phyloP scores from a whole-genome alignment of 169 alveolate genomes.

The Plasmodium sp. region DNA sequence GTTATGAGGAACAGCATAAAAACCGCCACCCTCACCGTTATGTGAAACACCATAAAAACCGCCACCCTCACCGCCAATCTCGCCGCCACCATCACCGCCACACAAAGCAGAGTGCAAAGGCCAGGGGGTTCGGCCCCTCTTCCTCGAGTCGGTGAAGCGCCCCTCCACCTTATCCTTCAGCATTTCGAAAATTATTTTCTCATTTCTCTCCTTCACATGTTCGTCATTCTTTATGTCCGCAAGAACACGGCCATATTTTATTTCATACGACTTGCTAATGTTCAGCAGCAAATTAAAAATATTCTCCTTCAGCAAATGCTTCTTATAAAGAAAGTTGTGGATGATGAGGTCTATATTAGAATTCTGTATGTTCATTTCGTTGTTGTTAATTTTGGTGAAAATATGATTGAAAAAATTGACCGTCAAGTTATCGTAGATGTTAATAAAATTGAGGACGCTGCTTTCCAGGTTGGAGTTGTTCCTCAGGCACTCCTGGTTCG shows the following conservation, averaged over 20 bases:
- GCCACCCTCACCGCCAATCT: background rate
- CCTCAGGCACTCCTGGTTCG: background rate
- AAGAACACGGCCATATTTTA: slow-evolving; percentile 25
- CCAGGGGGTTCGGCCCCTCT: background rate
- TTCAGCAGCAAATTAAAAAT: slow-evolving; percentile 42
- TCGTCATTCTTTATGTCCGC: slow-evolving; percentile 33
- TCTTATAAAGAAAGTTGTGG: slow-evolving; percentile 45
- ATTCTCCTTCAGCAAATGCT: slow-evolving; percentile 61
- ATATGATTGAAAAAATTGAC: slow-evolving; percentile 57
- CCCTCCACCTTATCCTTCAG: slow-evolving; percentile 33
- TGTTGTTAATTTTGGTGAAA: slow-evolving; percentile 51
- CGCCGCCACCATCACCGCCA: too few relatives aligned
- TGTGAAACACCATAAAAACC: background rate
- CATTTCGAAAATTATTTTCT: slow-evolving; percentile 44
- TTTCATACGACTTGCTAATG: slow-evolving; percentile 48
- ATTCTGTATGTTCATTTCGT: slow-evolving; percentile 51
- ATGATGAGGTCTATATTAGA: slow-evolving; percentile 29
- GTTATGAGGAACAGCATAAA: too few relatives aligned
- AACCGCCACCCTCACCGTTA: background rate
- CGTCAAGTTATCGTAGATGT: slow-evolving; percentile 52
- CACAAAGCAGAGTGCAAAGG: background rate
- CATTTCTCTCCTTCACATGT: slow-evolving; percentile 52
- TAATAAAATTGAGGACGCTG: slow-evolving; percentile 24
- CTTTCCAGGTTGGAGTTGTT: slow-evolving; percentile 31
- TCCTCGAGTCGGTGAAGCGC: background rate